These are phyloP conservation scores for Cryptococcus depauperatus DNA, from an alignment of 1,284 basidiomycete species.

Conservation along the genomic window DNA sequence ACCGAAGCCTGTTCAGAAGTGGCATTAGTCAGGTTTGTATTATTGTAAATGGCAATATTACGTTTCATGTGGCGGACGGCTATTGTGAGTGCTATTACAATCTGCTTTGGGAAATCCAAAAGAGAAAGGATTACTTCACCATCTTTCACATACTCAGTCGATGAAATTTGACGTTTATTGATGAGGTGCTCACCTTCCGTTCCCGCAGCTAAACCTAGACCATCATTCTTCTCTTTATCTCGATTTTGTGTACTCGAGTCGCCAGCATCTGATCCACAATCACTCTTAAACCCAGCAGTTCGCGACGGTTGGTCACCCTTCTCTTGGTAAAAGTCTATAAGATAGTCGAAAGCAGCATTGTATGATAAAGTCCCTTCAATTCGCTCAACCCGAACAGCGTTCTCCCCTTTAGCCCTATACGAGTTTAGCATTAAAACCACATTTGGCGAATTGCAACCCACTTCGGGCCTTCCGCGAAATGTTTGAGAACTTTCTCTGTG, in stretches of 20 bases:
- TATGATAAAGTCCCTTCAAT: conserved; percentile 56
- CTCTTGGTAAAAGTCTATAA: conserved; percentile 62
- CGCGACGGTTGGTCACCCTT: conserved; percentile 33
- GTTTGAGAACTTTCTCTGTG: conserved; percentile 67
- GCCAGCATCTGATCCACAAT: no score
- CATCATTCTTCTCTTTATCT: conserved; percentile 7
- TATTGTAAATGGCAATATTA: no score
- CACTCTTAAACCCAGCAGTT: no score
- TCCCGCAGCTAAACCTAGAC: background rate
- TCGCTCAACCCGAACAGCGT: conserved; percentile 55
- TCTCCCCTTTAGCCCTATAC: conserved; percentile 31
- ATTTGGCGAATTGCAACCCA: conserved; percentile 7
- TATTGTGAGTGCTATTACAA: conserved; percentile 62
- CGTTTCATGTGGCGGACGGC: conserved; percentile 64
- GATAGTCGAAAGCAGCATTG: conserved; percentile 62
- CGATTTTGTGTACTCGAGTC: no score
- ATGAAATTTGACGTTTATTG: background rate
- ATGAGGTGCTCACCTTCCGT: conserved; percentile 5
- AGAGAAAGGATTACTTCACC: conserved; percentile 47
- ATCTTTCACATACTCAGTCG: conserved; percentile 10
- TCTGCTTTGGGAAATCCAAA: conserved; percentile 59
- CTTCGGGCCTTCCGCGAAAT: conserved; percentile 53
- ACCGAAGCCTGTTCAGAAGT: conserved; percentile 51
- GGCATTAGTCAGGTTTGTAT: background rate
- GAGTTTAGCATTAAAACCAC: conserved; percentile 23